These are phyloP conservation scores for Brachypodium distachyon DNA, from an alignment of 202 grass and related monocot species.

Conservation along the genomic window DNA sequence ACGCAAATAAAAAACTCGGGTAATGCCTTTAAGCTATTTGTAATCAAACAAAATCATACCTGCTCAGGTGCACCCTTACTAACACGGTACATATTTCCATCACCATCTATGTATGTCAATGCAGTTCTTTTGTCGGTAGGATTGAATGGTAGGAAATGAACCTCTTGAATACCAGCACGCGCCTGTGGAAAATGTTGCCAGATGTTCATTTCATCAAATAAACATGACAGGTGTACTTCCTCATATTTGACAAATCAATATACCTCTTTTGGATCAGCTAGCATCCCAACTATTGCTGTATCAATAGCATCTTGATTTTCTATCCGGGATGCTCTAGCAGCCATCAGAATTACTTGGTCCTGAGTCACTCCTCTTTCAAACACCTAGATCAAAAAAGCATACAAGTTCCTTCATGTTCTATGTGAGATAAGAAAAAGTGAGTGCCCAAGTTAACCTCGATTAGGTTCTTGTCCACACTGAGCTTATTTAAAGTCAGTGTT, in stretches of 20 bases:
- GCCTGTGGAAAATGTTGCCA: conserved; percentile 14
- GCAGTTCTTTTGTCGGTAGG: conserved; percentile 73
- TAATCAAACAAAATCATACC: conserved; percentile 15
- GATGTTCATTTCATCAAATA: neutral
- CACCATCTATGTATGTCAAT: conserved; percentile 56
- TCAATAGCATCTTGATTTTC: conserved; percentile 85
- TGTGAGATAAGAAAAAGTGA: neutral
- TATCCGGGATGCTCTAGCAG: conserved; percentile 63
- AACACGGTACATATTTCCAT: conserved; percentile 55
- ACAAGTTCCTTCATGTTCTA: neutral
- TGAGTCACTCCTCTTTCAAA: conserved; percentile 50
- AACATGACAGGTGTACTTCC: neutral
- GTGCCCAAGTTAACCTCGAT: conserved; percentile 34
- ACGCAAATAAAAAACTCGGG: neutral
- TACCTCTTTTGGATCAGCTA: conserved; percentile 75
- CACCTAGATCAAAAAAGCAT: conserved; percentile 22
- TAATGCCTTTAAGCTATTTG: neutral
- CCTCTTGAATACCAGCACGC: conserved; percentile 51
- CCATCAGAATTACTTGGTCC: conserved; percentile 64
- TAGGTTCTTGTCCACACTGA: conserved; percentile 65
- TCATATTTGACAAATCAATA: neutral
- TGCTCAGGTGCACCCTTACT: conserved; percentile 83
- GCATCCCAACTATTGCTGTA: conserved; percentile 74
- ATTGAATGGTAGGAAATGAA: conserved; percentile 78
- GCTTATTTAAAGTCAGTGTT: conserved; percentile 70